phyloP scores from a whole-genome alignment of 164 flowering plant genomes.

The Echeveria elegans region DNA sequence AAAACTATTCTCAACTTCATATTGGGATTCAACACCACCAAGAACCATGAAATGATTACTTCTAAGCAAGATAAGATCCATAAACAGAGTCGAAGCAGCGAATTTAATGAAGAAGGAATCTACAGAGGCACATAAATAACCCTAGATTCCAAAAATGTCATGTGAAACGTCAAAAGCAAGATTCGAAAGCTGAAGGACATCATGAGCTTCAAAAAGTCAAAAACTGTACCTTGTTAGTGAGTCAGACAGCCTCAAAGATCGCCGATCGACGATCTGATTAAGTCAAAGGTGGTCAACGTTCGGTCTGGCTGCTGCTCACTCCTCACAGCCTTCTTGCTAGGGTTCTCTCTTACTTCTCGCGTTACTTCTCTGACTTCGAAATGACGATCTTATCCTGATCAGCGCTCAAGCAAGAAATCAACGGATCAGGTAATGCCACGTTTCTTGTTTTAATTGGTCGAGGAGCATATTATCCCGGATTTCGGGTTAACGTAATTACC shows the following conservation, averaged over 20 bases:
- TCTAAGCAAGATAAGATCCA: not conserved
- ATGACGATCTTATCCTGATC: constrained; percentile 5
- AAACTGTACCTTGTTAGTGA: not conserved
- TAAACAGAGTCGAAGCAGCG: not conserved
- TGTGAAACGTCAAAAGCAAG: not conserved
- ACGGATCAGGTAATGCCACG: too few species aligned
- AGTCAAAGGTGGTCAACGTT: not conserved
- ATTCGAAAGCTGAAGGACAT: not conserved
- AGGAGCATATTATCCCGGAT: too few species aligned
- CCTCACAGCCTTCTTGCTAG: not conserved
- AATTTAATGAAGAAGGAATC: not conserved
- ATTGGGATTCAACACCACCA: too few species aligned
- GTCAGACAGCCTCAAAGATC: not conserved
- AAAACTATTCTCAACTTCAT: not conserved
- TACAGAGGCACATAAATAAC: not conserved
- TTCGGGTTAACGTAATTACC: too few species aligned
- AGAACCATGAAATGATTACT: not conserved
- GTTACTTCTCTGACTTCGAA: not conserved
- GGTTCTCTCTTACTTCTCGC: too few species aligned
- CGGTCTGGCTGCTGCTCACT: not conserved
- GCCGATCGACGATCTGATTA: not conserved
- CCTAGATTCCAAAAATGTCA: not conserved
- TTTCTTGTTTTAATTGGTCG: not conserved
- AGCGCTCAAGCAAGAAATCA: too few species aligned
- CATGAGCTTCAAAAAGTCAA: not conserved